Percentiles rank a stretch among this genome's conserved stretches.
phyloP scores from a whole-genome alignment of 495 filamentous ascomycete genomes.

The Neurospora sp. region DNA sequence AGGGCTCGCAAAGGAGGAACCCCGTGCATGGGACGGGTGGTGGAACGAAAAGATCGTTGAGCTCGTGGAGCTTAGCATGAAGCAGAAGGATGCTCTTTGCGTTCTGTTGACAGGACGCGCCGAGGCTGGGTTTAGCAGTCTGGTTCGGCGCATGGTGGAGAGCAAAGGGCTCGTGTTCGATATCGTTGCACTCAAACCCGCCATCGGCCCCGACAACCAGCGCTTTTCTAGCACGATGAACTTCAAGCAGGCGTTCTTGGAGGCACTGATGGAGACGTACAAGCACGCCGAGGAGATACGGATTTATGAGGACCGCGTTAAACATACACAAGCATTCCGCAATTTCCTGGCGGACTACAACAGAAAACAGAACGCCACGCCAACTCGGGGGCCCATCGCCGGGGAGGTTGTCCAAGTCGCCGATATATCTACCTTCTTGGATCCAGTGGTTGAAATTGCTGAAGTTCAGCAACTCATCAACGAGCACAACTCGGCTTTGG shows the following conservation, averaged over 20 bases:
- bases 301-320: conserved; percentile 51
- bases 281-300: conserved; percentile 67
- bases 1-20: conserved; percentile 74
- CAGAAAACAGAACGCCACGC: conserved; percentile 30
- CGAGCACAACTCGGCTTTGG: conserved; percentile 56
- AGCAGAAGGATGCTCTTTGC: conserved; percentile 78
- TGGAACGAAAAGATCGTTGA: conserved; percentile 94
- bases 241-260: conserved; percentile 80
- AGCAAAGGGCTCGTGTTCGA: conserved; percentile 80
- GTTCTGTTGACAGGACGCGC: conserved; percentile 85
- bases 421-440: conserved; percentile 64
- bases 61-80: conserved; percentile 69
- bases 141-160: conserved; percentile 73
- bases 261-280: conserved; percentile 76
- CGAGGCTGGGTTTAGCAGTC: conserved; percentile 61
- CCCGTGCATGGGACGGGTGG: conserved; percentile 81
- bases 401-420: conserved; percentile 82
- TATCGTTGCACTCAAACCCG: conserved; percentile 80
- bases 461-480: conserved; percentile 88
- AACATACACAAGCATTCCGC: conserved; percentile 67
- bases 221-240: conserved; percentile 66
- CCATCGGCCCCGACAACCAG: conserved; percentile 66
- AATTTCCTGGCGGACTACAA: conserved; percentile 72
- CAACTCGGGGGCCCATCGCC: conserved; percentile 48
- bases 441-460: conserved; percentile 71